Conservation (phyloP, 2,329 filamentous ascomycete species). For the Sclerotinia nivalis region DNA sequence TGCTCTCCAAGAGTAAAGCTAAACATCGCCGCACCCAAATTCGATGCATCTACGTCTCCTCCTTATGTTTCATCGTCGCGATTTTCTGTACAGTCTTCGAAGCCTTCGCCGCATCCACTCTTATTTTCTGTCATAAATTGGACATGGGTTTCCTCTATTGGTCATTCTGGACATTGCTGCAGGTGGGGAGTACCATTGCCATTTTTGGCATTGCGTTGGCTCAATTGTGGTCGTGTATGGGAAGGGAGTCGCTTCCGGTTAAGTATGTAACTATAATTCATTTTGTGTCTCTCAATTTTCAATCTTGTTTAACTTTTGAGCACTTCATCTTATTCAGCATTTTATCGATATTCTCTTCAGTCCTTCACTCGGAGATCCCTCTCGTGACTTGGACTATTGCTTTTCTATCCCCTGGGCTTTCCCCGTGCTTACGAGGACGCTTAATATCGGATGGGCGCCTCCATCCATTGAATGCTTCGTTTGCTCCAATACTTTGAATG, state of each 20-base stretch:
- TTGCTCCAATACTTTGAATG: neutral
- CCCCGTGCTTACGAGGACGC: neutral
- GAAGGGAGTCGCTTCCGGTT: conserved; percentile 46
- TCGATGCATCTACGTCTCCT: conserved; percentile 45
- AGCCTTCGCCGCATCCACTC: conserved; percentile 45
- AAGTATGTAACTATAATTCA: conserved; percentile 52
- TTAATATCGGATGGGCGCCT: neutral
- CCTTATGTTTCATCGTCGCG: conserved; percentile 48
- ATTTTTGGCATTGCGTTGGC: conserved; percentile 56
- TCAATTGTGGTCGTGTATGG: conserved; percentile 10
- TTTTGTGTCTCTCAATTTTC: conserved; percentile 57
- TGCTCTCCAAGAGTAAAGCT: conserved; percentile 2
- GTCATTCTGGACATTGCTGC: conserved; percentile 61
- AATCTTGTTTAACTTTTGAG: conserved; percentile 48
- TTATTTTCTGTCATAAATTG: conserved; percentile 59
- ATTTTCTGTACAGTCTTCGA: conserved; percentile 54
- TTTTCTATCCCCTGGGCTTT: neutral
- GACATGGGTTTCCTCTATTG: conserved; percentile 60
- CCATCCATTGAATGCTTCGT: neutral
- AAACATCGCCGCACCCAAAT: conserved; percentile 42
- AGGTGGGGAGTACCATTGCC: conserved; percentile 57
- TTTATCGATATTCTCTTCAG: too few relatives aligned
- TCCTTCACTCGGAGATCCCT: neutral
- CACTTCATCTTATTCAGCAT: neutral
- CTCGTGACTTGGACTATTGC: neutral